phyloP scores from a whole-genome alignment of 73 alveolate genomes.

The Tetrahymena borealis region DNA sequence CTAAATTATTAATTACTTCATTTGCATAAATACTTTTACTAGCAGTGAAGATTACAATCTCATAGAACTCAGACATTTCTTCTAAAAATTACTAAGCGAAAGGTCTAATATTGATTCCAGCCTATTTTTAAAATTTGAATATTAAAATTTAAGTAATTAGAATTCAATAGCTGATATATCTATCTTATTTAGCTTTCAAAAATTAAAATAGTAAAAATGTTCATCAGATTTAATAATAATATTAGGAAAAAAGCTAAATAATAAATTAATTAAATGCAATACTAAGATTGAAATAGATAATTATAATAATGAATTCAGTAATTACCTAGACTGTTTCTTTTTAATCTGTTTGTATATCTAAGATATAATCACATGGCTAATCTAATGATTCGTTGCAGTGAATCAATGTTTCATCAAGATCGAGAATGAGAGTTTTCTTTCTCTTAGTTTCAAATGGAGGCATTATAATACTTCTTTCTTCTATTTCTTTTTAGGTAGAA shows the following conservation, averaged over 20 bases:
- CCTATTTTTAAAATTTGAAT: background rate
- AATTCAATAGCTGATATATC: background rate
- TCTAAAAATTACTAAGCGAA: background rate
- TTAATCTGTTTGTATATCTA: background rate
- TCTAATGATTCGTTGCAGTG: background rate
- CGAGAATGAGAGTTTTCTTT: constrained; percentile 1
- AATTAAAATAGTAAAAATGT: background rate
- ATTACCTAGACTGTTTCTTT: background rate
- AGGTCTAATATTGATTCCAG: constrained; percentile 6
- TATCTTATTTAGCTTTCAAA: background rate
- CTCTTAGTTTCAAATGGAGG: background rate
- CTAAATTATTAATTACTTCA: background rate
- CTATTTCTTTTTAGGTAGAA: background rate
- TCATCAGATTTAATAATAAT: background rate
- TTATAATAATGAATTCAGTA: no score
- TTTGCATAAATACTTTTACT: background rate
- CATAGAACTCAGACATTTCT: background rate
- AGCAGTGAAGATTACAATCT: background rate
- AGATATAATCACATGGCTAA: background rate
- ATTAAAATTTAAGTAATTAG: background rate
- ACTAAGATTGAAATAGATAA: no score
- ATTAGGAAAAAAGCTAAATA: background rate
- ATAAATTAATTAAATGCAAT: background rate
- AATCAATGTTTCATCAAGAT: background rate
- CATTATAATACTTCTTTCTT: background rate